Evolutionary conservation across 1,284 basidiomycete genomes (phyloP).

Genomic region (Moesziomyces sp.): DNA sequence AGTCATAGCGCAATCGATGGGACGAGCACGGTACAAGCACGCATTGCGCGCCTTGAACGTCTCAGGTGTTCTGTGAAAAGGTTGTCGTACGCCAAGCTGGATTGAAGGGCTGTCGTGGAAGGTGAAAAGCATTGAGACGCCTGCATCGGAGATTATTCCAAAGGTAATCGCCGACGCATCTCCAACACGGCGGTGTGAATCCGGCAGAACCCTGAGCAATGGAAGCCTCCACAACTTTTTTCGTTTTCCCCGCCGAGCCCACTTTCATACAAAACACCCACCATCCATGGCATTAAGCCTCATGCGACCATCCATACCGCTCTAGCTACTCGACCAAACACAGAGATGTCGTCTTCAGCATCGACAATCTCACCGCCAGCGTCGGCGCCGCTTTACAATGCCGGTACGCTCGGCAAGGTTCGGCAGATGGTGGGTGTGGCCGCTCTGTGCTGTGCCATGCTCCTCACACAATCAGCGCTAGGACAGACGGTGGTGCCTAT

Average conservation of each 20-base stretch:
- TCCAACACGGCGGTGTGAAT: no score
- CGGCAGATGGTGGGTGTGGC: slow-evolving; percentile 36
- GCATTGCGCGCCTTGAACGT: no score
- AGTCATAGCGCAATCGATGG: no score
- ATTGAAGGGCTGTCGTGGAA: no score
- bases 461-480: slow-evolving; percentile 46
- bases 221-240: not conserved
- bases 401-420: slow-evolving; percentile 15
- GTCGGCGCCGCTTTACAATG: slow-evolving; percentile 27
- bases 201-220: not conserved
- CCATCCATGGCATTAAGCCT: no score
- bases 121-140: no score
- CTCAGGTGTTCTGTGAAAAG: no score
- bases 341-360: slow-evolving; percentile 1
- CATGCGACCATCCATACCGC: no score
- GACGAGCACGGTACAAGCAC: no score
- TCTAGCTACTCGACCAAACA: no score
- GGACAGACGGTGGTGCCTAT: slow-evolving; percentile 38
- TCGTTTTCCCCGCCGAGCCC: not conserved
- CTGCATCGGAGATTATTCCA: slow-evolving; percentile 20
- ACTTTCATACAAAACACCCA: no score
- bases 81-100: no score
- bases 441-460: slow-evolving; percentile 35
- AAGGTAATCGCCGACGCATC: not conserved
- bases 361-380: slow-evolving; percentile 1